Evolutionary conservation across 75 land plant species (phyloP).

Genomic region (Adiantum capillusveneris): DNA sequence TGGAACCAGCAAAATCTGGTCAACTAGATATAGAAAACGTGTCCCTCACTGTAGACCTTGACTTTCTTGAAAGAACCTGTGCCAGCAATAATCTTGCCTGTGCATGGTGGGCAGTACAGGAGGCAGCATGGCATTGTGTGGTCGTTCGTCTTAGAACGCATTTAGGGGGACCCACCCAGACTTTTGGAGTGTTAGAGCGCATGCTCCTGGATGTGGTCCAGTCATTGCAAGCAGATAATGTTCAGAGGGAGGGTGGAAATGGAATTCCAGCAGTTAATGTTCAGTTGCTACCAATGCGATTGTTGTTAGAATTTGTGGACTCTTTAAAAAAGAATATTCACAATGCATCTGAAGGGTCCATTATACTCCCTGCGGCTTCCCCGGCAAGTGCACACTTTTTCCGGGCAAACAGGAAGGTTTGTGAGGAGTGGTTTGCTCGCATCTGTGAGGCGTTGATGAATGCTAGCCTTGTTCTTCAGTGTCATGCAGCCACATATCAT

Average conservation of each 20-base stretch:
- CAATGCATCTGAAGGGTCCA: slow-evolving; percentile 96
- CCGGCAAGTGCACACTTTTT: slow-evolving; percentile 75
- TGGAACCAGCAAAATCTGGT: slow-evolving; percentile 2
- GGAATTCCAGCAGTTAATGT: slow-evolving; percentile 34
- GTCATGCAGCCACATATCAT: slow-evolving; percentile 62
- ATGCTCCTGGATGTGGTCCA: slow-evolving; percentile 93
- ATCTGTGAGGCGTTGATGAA: slow-evolving; percentile 95
- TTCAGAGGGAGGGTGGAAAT: slow-evolving; percentile 49
- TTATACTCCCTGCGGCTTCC: slow-evolving; percentile 43
- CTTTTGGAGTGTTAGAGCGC: slow-evolving; percentile 93
- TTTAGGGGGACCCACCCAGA: slow-evolving; percentile 96
- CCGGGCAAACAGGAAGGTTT: slow-evolving; percentile 90
- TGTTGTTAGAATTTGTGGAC: slow-evolving; percentile 90
- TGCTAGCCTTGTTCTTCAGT: slow-evolving; percentile 78
- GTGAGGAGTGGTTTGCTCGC: slow-evolving; percentile 99
- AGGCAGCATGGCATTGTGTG: slow-evolving; percentile 80
- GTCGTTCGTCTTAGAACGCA: slow-evolving; percentile 81
- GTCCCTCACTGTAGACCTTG: slow-evolving; percentile 25
- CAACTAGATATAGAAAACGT: slow-evolving; percentile 8
- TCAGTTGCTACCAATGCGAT: slow-evolving; percentile 86
- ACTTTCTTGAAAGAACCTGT: slow-evolving; percentile 44
- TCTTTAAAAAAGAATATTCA: slow-evolving; percentile 82
- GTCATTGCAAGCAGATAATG: slow-evolving; percentile 48
- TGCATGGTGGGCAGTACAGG: slow-evolving; percentile 90
- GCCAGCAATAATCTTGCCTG: slow-evolving; percentile 65